A percentile compares a stretch with the other conserved stretches of the same genome.
Conservation (phyloP, 805 yeast genomes). For the Lipomyces spencermartinsiae region DNA sequence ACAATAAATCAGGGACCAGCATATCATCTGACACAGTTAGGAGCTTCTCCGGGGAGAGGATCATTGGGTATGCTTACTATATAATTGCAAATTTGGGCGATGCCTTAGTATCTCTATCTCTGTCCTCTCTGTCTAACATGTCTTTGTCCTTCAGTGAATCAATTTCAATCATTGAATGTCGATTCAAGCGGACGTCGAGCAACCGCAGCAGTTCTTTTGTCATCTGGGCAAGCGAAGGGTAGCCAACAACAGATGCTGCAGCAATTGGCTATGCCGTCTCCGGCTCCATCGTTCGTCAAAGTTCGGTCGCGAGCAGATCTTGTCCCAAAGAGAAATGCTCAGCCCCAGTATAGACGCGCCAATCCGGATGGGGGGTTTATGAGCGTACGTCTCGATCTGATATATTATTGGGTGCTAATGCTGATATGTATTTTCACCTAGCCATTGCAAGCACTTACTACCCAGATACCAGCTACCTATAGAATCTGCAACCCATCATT, state of each 20-base stretch:
- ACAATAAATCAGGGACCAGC: constrained; percentile 13
- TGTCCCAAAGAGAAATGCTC: constrained; percentile 35
- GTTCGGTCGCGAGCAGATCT: constrained; percentile 35
- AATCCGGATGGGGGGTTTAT: constrained; percentile 42
- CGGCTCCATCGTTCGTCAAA: constrained; percentile 29
- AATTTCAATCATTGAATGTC: constrained; percentile 31
- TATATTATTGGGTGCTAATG: background rate
- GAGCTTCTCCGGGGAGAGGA: constrained; percentile 18
- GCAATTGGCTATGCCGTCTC: background rate
- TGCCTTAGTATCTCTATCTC: background rate
- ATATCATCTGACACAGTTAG: constrained; percentile 12
- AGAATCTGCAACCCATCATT: constrained; percentile 84
- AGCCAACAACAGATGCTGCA: constrained; percentile 12
- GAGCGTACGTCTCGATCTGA: constrained; percentile 29
- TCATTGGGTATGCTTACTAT: constrained; percentile 22
- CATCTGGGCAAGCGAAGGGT: constrained; percentile 11
- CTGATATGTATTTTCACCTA: constrained; percentile 47
- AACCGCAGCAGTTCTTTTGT: constrained; percentile 28
- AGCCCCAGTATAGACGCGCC: constrained; percentile 39
- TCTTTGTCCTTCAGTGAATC: constrained; percentile 27
- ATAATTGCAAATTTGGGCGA: background rate
- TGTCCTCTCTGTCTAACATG: constrained; percentile 14
- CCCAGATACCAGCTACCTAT: constrained; percentile 78
- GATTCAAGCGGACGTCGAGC: constrained; percentile 31
- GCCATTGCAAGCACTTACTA: constrained; percentile 81